phyloP scores from a whole-genome alignment of 805 yeast species.

The Ascoidea rubescens region DNA sequence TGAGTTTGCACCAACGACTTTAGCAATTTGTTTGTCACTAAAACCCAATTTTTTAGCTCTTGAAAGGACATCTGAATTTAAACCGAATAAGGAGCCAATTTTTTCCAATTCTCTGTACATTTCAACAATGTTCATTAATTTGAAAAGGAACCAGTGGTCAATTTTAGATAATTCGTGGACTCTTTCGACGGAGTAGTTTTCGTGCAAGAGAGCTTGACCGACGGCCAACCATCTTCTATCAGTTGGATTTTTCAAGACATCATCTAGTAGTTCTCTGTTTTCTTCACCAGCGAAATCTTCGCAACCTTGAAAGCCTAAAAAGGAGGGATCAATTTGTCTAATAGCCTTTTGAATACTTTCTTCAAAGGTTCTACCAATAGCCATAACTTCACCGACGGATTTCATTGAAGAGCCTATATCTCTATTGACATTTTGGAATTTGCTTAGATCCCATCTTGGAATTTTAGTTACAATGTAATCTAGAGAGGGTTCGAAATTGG shows the following conservation, averaged over 20 bases:
- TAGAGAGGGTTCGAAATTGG: constrained; percentile 92
- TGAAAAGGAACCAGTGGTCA: constrained; percentile 92
- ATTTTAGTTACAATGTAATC: constrained; percentile 95
- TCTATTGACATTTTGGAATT: constrained; percentile 90
- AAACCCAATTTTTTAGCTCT: constrained; percentile 90
- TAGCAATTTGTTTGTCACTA: constrained; percentile 86
- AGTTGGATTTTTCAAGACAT: constrained; percentile 70
- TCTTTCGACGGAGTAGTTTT: constrained; percentile 78
- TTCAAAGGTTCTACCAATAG: constrained; percentile 94
- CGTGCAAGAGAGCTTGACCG: constrained; percentile 90
- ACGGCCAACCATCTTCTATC: constrained; percentile 97
- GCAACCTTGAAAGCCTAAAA: constrained; percentile 84
- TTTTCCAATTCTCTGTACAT: constrained; percentile 72
- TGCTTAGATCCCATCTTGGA: constrained; percentile 96
- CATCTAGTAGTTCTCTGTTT: constrained; percentile 62
- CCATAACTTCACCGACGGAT: constrained; percentile 99
- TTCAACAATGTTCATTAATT: constrained; percentile 83
- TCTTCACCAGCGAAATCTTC: constrained; percentile 39
- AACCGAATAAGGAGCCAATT: constrained; percentile 39
- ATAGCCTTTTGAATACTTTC: constrained; percentile 97
- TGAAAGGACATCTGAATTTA: constrained; percentile 55
- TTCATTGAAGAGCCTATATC: constrained; percentile 94
- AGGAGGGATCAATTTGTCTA: constrained; percentile 88
- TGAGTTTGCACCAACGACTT: constrained; percentile 44
- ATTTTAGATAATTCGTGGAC: constrained; percentile 88